Evolutionary conservation across 1,284 basidiomycete genomes (phyloP), one percentile per base, ranked within the genome.

Genomic region (Marasmius sp.): DNA sequence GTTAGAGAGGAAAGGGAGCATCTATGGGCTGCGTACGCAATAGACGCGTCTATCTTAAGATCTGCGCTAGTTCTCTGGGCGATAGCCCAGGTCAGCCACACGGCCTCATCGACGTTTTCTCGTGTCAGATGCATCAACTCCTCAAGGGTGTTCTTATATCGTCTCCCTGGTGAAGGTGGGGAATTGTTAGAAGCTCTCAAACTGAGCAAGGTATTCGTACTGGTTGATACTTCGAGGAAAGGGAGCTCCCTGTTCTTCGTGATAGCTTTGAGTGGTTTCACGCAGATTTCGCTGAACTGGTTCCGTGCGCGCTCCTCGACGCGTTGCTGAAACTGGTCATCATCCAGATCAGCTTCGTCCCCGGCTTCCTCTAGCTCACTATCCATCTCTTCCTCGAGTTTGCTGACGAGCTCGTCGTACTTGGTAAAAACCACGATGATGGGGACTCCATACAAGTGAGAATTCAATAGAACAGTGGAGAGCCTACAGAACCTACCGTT

Each of bases 341-440:
- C 61, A 34, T 55, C 57, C 8, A 61, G 20, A 39, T 54, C 43
- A 14, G n/a, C n/a, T n/a, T n/a, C n/a, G n/a, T 58, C 57, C 43
- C 41, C 41, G 16, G 18, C 50, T 16, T 60, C 58, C 10, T 27
- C 27, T 27, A 27, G 27, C 27, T 27, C 27, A 5, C 27, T 27
- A 27, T 27, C 27, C 5, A 45, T 58, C 22, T 61, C 55, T 22
- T 50, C 62, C 36, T 62, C 58, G 27, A 63, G 49, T 5, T 60
- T 60, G 20, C 37, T 34, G 18, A 70, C 63, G 11, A 74, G 62
- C 9, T 54, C 58, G 58, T 74, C 71, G 48, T 65, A 73, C 61
- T 74, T 67, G 1, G 71, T 74, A 60, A 74, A 74, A 2, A 72
- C 69, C 3, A 69, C 68, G 33, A 74, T 65, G 33, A 72, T 60